Base-by-base conservation (phyloP, 129 eudicot species). In the Escallonia herrerae region DNA sequence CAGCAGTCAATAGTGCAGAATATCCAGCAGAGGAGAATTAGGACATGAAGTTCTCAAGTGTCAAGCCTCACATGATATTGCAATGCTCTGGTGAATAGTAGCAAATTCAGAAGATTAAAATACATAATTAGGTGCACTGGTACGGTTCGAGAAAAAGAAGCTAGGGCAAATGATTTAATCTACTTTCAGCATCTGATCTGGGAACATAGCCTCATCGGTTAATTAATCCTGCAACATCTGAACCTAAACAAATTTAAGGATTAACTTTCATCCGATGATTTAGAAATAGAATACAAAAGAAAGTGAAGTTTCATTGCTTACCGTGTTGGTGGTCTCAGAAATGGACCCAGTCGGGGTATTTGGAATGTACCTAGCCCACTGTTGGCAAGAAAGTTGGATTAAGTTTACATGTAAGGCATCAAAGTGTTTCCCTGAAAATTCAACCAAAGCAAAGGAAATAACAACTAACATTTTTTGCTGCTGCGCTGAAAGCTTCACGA, bases 281-380 rank as follows among this genome's bases (percentile, higher is more conserved):
- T 22, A 22, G 33, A 22, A 22, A 22, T 22, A 22, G 33, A 22
- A 22, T 22, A 22, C 33, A 53, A 12, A n/a, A 7, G 6, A 6
- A 42, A 37, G 6, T 2, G 13, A 13, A 10, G 13, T 13, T 55
- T 43, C 15, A 52, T 10, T 7, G 12, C 87, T 87, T 83, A 87
- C 95, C 37, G 67, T 73, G 81, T 53, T 72, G 77, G 60, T 70
- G 78, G 75, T 58, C 60, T 70, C 81, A 44, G 84, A 60, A 70
- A 81, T 59, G 58, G 95, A 77, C 60, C 87, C 89, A 43, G 72
- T 63, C 68, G 95, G 81, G 11, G 74, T 11, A 39, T 72, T 66
- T 44, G 90, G 90, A 76, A 90, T 81, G 78, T 78, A 83, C 73
- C 95, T 87, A 67, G 97, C 97, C 97, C 97, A 90, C 97, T 90